Evolutionary conservation across 1,284 basidiomycete genomes (phyloP).

Genomic region (Moniliophthora roreri): DNA sequence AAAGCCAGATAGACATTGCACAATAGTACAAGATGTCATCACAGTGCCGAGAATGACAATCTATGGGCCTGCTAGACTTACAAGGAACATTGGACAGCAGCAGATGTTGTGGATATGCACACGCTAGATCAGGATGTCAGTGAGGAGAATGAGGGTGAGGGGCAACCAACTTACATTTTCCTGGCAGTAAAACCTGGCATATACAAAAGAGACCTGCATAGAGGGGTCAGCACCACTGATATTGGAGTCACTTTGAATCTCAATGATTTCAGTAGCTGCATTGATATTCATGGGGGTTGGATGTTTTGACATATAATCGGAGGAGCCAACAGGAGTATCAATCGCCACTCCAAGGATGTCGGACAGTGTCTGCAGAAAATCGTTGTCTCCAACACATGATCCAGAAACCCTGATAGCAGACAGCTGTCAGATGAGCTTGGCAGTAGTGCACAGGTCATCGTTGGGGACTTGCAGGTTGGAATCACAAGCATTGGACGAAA

Average conservation of each 20-base stretch:
- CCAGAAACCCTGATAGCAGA: neutral
- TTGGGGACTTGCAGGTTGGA: neutral
- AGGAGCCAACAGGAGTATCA: neutral
- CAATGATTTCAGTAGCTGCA: neutral
- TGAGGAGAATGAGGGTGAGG: neutral
- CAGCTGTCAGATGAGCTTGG: neutral
- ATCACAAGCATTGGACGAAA: neutral
- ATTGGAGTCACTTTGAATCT: neutral
- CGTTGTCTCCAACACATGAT: no score
- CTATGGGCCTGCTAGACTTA: neutral
- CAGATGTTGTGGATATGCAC: neutral
- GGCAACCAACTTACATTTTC: neutral
- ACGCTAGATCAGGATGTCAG: neutral
- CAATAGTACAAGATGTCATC: neutral
- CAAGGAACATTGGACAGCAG: neutral
- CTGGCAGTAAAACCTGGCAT: neutral
- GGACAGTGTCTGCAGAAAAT: neutral
- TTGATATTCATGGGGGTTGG: neutral
- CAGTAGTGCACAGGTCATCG: neutral
- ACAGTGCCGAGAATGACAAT: neutral
- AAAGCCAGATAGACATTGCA: no score
- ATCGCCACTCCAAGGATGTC: neutral
- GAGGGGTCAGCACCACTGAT: neutral
- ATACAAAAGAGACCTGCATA: neutral
- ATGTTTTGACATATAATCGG: neutral